Conservation (phyloP, 306 rosid species). For the Dryas alaskensis region DNA sequence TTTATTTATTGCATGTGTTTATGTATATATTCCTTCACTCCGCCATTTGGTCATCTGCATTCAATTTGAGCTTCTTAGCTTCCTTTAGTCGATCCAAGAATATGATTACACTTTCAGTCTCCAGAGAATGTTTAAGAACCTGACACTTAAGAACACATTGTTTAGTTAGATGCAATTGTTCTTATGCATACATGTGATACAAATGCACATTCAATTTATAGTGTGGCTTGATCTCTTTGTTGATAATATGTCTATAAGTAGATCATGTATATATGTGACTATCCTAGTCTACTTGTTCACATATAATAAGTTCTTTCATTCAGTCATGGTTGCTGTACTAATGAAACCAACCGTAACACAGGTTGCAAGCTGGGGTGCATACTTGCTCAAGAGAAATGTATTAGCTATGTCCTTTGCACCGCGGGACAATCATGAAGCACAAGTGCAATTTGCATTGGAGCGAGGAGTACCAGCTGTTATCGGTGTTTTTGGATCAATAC, state of each 20-base stretch:
- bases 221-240: neutral
- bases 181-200: too few relatives aligned
- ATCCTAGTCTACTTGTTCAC: conserved; percentile 22
- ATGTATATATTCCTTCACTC: neutral
- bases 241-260: conserved; percentile 8
- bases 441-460: conserved; percentile 94
- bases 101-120: neutral
- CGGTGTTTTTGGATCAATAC: conserved; percentile 87
- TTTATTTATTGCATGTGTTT: conserved; percentile 4
- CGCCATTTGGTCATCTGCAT: neutral
- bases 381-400: conserved; percentile 83
- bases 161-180: neutral
- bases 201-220: neutral
- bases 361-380: conserved; percentile 99
- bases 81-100: conserved; percentile 1
- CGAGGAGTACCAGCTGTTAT: conserved; percentile 94
- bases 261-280: conserved; percentile 18
- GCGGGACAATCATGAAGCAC: conserved; percentile 98
- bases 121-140: neutral
- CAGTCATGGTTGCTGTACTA: conserved; percentile 30
- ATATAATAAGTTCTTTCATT: conserved; percentile 9
- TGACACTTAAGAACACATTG: neutral
- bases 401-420: conserved; percentile 95
- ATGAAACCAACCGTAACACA: conserved; percentile 38
- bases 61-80: neutral